These are phyloP conservation scores for Microsporum ferrugineum DNA, from an alignment of 2,329 filamentous ascomycete species.

Conservation along the genomic window DNA sequence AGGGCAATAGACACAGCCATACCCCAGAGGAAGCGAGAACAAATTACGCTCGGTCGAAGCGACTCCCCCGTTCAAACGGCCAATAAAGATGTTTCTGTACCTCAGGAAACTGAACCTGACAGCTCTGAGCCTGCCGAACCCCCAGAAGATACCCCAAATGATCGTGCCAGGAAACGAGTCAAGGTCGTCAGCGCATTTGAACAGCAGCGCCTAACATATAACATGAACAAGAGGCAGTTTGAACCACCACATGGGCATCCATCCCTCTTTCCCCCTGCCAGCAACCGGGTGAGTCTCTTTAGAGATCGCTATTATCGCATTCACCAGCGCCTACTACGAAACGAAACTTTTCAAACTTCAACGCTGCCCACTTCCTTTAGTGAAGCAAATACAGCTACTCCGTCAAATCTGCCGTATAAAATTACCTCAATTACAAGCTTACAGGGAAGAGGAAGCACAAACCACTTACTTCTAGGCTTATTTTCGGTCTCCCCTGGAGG, in stretches of 20 bases:
- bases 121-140: not conserved
- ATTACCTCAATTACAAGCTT: conserved; percentile 74
- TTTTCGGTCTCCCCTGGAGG: conserved; percentile 72
- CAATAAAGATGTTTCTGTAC: not conserved
- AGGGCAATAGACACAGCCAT: conserved; percentile 44
- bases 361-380: conserved; percentile 52
- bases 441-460: conserved; percentile 67
- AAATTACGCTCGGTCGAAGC: not conserved
- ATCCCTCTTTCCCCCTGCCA: conserved; percentile 61
- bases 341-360: conserved; percentile 83
- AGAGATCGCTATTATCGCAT: conserved; percentile 85
- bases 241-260: conserved; percentile 58
- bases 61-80: not conserved
- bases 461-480: conserved; percentile 77
- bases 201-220: conserved; percentile 52
- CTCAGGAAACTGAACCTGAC: not conserved
- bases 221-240: conserved; percentile 69
- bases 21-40: conserved; percentile 41
- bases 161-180: conserved; percentile 65
- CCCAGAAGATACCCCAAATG: not conserved
- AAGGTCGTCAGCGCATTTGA: conserved; percentile 74
- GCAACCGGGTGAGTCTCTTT: conserved; percentile 75
- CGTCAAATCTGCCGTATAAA: conserved; percentile 54
- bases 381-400: conserved; percentile 41
- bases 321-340: conserved; percentile 80